Conservation (phyloP, 2,329 filamentous ascomycete species). For the Capronia americana region DNA sequence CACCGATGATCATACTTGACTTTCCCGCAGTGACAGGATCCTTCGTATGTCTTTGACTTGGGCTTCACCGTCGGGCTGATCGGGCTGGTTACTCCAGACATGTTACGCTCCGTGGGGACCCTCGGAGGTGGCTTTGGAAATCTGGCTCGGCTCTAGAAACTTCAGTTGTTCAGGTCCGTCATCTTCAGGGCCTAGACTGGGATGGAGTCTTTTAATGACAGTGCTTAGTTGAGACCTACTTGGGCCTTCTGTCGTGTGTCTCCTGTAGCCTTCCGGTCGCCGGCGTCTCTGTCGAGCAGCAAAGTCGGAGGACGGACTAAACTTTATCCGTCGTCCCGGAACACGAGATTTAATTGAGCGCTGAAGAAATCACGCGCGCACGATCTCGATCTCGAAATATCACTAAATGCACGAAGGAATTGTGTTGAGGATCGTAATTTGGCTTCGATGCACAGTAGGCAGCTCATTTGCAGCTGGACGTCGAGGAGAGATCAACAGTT, state of each 20-base stretch:
- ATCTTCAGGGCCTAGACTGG: neutral
- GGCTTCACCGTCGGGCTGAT: slow-evolving; percentile 36
- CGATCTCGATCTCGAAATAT: neutral
- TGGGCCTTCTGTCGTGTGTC: slow-evolving; percentile 5
- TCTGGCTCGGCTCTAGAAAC: neutral
- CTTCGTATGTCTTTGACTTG: slow-evolving; percentile 38
- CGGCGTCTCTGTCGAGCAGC: slow-evolving; percentile 3
- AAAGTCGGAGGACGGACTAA: slow-evolving; percentile 20
- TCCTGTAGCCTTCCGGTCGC: slow-evolving; percentile 12
- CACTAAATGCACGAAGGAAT: neutral
- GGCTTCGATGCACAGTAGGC: neutral
- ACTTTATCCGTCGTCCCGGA: slow-evolving; percentile 13
- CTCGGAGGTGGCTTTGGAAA: neutral
- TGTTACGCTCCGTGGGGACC: slow-evolving; percentile 10
- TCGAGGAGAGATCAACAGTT: slow-evolving; percentile 4
- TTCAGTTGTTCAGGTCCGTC: neutral
- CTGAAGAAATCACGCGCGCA: neutral
- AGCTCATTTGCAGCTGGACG: slow-evolving; percentile 1
- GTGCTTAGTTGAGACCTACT: slow-evolving; percentile 3
- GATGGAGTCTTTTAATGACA: neutral
- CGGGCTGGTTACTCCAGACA: slow-evolving; percentile 30
- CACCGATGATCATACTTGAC: slow-evolving; percentile 27
- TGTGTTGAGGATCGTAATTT: neutral
- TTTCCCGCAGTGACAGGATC: slow-evolving; percentile 38
- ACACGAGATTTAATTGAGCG: neutral